A percentile compares a stretch with the other conserved stretches of the same genome.
These are phyloP conservation scores for Metschnikowia borealis DNA, from an alignment of 805 yeast genomes.

Conservation along the genomic window DNA sequence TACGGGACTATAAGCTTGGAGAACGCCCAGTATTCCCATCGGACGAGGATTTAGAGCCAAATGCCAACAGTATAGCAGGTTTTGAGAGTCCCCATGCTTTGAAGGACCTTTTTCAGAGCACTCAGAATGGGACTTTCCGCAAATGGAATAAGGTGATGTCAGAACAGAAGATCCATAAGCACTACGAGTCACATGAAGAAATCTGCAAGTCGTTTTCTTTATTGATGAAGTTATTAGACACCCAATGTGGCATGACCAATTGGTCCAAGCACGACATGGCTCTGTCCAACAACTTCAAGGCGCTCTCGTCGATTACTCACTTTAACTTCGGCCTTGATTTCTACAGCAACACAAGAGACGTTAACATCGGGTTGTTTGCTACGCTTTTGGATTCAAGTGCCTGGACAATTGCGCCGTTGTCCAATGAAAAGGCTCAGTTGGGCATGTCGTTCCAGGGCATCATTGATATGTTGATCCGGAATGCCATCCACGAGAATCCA, in stretches of 20 bases:
- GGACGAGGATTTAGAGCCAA: constrained; percentile 28
- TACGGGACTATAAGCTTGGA: constrained; percentile 54
- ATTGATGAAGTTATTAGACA: constrained; percentile 57
- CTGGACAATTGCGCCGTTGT: constrained; percentile 44
- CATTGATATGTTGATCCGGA: constrained; percentile 73
- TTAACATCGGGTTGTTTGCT: constrained; percentile 60
- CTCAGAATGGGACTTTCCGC: constrained; percentile 6
- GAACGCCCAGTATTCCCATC: constrained; percentile 74
- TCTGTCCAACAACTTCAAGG: constrained; percentile 18
- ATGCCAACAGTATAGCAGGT: neutral
- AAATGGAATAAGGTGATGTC: constrained; percentile 33
- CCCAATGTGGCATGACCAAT: constrained; percentile 43
- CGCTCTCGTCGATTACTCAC: constrained; percentile 38
- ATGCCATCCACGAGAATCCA: constrained; percentile 63
- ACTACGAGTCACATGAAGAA: constrained; percentile 62
- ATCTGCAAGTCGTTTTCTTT: constrained; percentile 55
- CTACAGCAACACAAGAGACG: constrained; percentile 31
- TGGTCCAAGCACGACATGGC: constrained; percentile 20
- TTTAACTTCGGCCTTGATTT: constrained; percentile 40
- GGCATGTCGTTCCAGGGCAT: constrained; percentile 56
- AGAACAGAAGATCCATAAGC: constrained; percentile 42
- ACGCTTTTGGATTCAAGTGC: constrained; percentile 70
- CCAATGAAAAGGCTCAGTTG: constrained; percentile 32
- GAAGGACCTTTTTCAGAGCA: constrained; percentile 9
- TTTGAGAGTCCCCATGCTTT: constrained; percentile 6